phyloP scores from a whole-genome alignment of 805 yeast species.

The Candida lessepsii region DNA sequence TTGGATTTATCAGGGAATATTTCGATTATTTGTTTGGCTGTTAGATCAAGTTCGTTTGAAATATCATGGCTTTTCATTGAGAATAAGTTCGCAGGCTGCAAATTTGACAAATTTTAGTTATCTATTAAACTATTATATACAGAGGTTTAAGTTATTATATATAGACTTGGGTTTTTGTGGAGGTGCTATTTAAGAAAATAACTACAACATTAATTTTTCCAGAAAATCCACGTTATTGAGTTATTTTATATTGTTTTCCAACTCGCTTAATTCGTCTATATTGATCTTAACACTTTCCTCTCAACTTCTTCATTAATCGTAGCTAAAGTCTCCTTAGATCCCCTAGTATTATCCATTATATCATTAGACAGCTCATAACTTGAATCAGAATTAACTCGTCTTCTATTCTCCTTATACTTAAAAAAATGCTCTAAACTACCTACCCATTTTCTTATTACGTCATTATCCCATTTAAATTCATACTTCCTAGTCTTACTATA shows the following conservation, averaged over 20 bases:
- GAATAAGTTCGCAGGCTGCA: neutral
- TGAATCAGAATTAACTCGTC: neutral
- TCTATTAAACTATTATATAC: too few species aligned
- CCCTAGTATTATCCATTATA: neutral
- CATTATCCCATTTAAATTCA: conserved; percentile 1
- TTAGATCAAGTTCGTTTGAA: neutral
- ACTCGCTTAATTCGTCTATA: too few species aligned
- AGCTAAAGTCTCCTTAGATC: conserved; percentile 2
- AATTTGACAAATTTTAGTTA: too few species aligned
- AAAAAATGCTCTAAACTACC: conserved; percentile 10
- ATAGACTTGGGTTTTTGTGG: too few species aligned
- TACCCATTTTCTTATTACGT: conserved; percentile 18
- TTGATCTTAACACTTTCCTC: too few species aligned
- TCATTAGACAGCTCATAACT: conserved; percentile 4
- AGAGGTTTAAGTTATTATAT: too few species aligned
- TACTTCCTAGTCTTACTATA: conserved; percentile 22
- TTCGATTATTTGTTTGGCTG: neutral
- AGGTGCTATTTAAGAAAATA: too few species aligned
- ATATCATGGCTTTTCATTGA: neutral
- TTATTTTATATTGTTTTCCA: too few species aligned
- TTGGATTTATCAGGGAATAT: conserved; percentile 8
- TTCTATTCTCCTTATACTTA: neutral
- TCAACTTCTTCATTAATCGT: neutral
- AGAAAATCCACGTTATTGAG: too few species aligned
- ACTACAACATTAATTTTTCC: too few species aligned